Percentiles rank a stretch among this genome's conserved stretches.
These are phyloP conservation scores for Phytopythium litorale DNA, from an alignment of 352 stramenopile species.

Conservation along the genomic window DNA sequence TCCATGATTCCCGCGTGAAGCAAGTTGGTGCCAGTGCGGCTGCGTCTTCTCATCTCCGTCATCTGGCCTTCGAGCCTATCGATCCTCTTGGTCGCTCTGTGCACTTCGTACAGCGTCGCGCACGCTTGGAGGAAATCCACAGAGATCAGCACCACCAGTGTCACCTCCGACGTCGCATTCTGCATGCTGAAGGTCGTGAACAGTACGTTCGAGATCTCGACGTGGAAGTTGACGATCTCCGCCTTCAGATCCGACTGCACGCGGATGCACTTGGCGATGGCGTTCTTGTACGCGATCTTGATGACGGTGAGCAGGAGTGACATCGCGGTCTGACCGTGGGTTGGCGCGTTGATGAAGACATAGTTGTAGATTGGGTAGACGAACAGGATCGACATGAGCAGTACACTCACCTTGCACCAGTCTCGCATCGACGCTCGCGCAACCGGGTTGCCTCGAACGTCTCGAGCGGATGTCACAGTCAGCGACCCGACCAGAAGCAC, in stretches of 20 bases:
- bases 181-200: constrained; percentile 41
- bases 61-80: neutral
- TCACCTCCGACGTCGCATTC: constrained; percentile 25
- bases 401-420: constrained; percentile 1
- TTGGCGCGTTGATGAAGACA: constrained; percentile 12
- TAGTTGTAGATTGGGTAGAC: constrained; percentile 20
- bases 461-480: neutral
- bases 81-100: constrained; percentile 6
- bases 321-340: constrained; percentile 11
- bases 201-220: constrained; percentile 43
- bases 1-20: no score
- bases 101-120: constrained; percentile 12
- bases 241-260: constrained; percentile 24
- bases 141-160: constrained; percentile 13
- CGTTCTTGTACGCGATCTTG: constrained; percentile 32
- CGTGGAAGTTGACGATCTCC: constrained; percentile 33
- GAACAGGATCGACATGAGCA: constrained; percentile 9
- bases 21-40: no score
- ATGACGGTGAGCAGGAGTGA: constrained; percentile 21
- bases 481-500: constrained; percentile 6
- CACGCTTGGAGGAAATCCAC: constrained; percentile 18
- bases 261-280: constrained; percentile 13
- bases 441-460: constrained; percentile 1
- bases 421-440: constrained; percentile 4
- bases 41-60: no score